phyloP scores from a whole-genome alignment of 257 asterid species.

The Rehmannia glutinosa region DNA sequence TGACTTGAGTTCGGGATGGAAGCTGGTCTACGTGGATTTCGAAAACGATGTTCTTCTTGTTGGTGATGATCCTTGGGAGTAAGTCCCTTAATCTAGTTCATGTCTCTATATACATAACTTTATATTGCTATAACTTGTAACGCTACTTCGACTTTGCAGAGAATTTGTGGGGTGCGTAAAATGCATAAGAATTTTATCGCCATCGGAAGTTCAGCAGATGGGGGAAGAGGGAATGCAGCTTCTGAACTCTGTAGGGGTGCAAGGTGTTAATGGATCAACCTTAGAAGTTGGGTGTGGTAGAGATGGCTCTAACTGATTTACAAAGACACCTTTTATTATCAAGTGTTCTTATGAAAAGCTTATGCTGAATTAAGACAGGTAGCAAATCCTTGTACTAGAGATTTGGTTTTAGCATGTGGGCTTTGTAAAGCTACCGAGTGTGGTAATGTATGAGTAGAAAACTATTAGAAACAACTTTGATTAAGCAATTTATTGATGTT shows the following conservation, averaged over 20 bases:
- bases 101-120: not conserved
- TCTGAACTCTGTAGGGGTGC: conserved; percentile 53
- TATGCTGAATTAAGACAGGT: not conserved
- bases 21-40: conserved; percentile 76
- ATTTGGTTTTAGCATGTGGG: conserved; percentile 18
- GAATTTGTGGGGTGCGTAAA: conserved; percentile 82
- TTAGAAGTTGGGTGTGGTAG: conserved; percentile 28
- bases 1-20: conserved; percentile 77
- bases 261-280: conserved; percentile 28
- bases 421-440: no score
- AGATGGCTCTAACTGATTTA: conserved; percentile 19
- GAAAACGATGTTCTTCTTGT: conserved; percentile 81
- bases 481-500: not conserved
- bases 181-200: conserved; percentile 80
- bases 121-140: no score
- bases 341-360: no score
- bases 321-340: not conserved
- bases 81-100: conserved; percentile 22
- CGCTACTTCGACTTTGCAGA: conserved; percentile 28
- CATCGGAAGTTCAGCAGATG: conserved; percentile 85
- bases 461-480: not conserved
- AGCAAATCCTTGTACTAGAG: not conserved
- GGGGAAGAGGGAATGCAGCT: conserved; percentile 94
- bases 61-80: conserved; percentile 97
- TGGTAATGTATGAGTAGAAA: conserved; percentile 6